phyloP scores from a whole-genome alignment of 2,329 filamentous ascomycete genomes.

The Paracamarosporium sp. region DNA sequence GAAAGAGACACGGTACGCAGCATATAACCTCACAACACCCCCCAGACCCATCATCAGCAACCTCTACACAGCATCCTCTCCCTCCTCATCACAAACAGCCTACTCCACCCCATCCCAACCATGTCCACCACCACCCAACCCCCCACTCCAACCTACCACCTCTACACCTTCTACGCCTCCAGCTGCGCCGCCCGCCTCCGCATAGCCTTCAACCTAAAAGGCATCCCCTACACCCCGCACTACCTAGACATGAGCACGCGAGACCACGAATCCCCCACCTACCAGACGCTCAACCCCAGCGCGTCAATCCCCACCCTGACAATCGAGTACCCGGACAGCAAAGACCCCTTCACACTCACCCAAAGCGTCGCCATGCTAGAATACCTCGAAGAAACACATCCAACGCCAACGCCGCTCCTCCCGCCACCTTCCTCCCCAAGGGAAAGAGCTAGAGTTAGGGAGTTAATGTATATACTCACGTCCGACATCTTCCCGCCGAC shows the following conservation, averaged over 20 bases:
- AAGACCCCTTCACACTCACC: constrained; percentile 48
- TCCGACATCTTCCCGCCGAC: constrained; percentile 68
- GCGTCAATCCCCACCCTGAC: constrained; percentile 45
- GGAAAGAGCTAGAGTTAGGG: constrained; percentile 59
- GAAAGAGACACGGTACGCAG: background rate
- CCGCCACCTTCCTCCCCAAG: constrained; percentile 50
- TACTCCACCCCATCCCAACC: background rate
- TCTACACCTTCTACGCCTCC: constrained; percentile 69
- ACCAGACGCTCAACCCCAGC: constrained; percentile 61
- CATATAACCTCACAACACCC: too few relatives aligned
- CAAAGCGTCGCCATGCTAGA: constrained; percentile 66
- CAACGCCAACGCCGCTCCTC: constrained; percentile 52
- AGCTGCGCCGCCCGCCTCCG: constrained; percentile 68
- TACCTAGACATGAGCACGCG: constrained; percentile 59
- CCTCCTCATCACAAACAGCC: background rate
- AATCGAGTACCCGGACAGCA: constrained; percentile 34
- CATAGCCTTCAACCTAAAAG: constrained; percentile 65
- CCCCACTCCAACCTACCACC: constrained; percentile 29
- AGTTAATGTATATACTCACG: constrained; percentile 61
- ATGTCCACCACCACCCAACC: background rate
- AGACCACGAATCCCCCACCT: constrained; percentile 58
- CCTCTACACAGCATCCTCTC: background rate
- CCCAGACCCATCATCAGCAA: too few relatives aligned
- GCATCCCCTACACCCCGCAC: constrained; percentile 61
- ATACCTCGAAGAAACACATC: constrained; percentile 65